Conservation (phyloP, 768 basidiomycete genomes). For the Floccularia luteovirens region DNA sequence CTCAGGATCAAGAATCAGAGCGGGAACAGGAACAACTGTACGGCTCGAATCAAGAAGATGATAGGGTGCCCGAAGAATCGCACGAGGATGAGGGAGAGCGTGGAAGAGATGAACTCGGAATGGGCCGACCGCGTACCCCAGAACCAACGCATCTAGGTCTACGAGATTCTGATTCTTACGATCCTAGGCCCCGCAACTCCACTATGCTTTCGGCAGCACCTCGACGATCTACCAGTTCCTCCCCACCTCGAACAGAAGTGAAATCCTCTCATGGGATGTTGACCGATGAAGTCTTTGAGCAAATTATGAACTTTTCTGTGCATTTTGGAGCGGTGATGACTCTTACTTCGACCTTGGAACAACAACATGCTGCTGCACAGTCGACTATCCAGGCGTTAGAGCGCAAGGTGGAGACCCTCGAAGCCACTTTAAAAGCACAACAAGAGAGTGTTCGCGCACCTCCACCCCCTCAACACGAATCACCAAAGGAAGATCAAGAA, state of each 20-base stretch:
- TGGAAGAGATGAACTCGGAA: conserved; percentile 17
- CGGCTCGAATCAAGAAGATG: conserved; percentile 6
- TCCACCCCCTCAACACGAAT: conserved; percentile 2
- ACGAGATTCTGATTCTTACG: conserved; percentile 15
- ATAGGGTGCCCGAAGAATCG: conserved; percentile 21
- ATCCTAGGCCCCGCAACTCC: neutral
- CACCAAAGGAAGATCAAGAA: conserved; percentile 16
- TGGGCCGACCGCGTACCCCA: conserved; percentile 72
- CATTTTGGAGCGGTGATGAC: conserved; percentile 75
- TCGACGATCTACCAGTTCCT: conserved; percentile 15
- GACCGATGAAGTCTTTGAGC: conserved; percentile 37
- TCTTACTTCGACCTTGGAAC: conserved; percentile 65
- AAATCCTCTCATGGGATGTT: conserved; percentile 1
- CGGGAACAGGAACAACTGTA: neutral
- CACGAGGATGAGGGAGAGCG: conserved; percentile 41
- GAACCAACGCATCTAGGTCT: conserved; percentile 53
- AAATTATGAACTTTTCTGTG: conserved; percentile 57
- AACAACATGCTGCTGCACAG: conserved; percentile 73
- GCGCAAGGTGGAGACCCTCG: conserved; percentile 60
- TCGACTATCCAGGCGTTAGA: conserved; percentile 64
- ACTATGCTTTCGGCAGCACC: neutral
- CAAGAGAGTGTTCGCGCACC: conserved; percentile 21
- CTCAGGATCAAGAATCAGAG: conserved; percentile 9
- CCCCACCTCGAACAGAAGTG: conserved; percentile 13
- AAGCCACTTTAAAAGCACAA: conserved; percentile 43